Evolutionary conservation across 768 basidiomycete species (phyloP).

Genomic region (Termitomyces sp.): DNA sequence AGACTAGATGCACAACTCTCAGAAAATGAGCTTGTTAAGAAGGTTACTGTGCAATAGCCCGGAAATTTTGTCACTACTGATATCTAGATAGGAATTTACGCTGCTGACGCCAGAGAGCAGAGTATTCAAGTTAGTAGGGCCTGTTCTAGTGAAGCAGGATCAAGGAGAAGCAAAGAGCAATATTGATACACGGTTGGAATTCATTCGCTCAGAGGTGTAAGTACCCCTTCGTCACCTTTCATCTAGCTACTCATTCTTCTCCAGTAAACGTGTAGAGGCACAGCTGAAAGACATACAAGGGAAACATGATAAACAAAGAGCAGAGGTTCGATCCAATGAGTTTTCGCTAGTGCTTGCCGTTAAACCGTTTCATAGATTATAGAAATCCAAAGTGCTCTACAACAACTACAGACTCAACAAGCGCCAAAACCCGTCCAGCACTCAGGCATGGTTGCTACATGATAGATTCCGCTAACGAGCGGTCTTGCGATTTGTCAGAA

Average conservation of each 20-base stretch:
- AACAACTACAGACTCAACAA: slow-evolving; percentile 30
- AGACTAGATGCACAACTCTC: slow-evolving; percentile 84
- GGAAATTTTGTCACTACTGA: not conserved
- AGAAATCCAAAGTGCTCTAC: slow-evolving; percentile 57
- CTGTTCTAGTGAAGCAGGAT: slow-evolving; percentile 87
- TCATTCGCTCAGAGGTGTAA: slow-evolving; percentile 85
- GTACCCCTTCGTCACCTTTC: slow-evolving; percentile 18
- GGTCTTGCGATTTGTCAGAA: not conserved
- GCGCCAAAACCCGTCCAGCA: slow-evolving; percentile 8
- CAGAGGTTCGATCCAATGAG: slow-evolving; percentile 49
- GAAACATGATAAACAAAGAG: slow-evolving; percentile 76
- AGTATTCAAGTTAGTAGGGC: slow-evolving; percentile 89
- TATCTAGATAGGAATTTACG: slow-evolving; percentile 68
- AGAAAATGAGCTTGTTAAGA: slow-evolving; percentile 90
- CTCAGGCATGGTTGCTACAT: slow-evolving; percentile 4
- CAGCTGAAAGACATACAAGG: slow-evolving; percentile 76
- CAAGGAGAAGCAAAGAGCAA: slow-evolving; percentile 80
- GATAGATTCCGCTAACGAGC: not conserved
- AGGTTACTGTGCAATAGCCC: slow-evolving; percentile 38
- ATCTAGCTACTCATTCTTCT: not conserved
- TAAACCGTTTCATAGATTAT: slow-evolving; percentile 43
- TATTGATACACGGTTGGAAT: slow-evolving; percentile 85
- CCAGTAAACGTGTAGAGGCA: slow-evolving; percentile 66
- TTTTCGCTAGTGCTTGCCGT: not conserved
- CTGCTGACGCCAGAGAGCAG: slow-evolving; percentile 67